Evolutionary conservation across 805 yeast species (phyloP).

Genomic region (Tetrapisispora pingtungensis): DNA sequence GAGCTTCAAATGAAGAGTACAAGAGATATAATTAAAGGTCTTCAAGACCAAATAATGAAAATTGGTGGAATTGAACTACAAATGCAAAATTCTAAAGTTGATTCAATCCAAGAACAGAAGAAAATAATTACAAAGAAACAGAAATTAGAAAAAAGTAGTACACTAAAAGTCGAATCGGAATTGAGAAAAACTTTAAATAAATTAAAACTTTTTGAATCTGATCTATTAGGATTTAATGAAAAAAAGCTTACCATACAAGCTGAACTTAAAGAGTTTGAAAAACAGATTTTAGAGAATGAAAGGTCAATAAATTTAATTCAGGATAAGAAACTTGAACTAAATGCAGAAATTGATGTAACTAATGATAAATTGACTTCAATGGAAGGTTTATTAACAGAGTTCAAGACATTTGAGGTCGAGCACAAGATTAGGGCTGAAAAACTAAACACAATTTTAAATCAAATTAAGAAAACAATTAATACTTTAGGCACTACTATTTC

Average conservation of each 20-base stretch:
- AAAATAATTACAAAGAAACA: conserved; percentile 49
- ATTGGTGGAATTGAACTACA: conserved; percentile 84
- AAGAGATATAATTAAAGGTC: conserved; percentile 40
- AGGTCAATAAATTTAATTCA: conserved; percentile 32
- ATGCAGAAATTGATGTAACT: conserved; percentile 31
- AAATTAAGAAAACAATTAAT: conserved; percentile 33
- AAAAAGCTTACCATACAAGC: conserved; percentile 25
- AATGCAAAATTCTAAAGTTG: conserved; percentile 73
- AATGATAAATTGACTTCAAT: conserved; percentile 34
- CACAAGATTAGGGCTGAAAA: conserved; percentile 54
- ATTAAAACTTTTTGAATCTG: conserved; percentile 38
- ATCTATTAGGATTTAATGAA: conserved; percentile 34
- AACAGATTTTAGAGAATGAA: conserved; percentile 24
- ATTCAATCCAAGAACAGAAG: conserved; percentile 56
- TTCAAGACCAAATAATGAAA: conserved; percentile 74
- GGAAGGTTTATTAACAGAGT: conserved; percentile 40
- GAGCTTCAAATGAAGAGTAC: conserved; percentile 45
- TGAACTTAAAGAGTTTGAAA: conserved; percentile 28
- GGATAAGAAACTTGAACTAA: conserved; percentile 32
- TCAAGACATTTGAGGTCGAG: conserved; percentile 59
- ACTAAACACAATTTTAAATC: conserved; percentile 32
- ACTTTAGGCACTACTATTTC: conserved; percentile 34
- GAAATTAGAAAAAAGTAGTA: conserved; percentile 44
- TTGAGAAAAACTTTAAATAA: conserved; percentile 44
- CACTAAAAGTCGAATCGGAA: conserved; percentile 56